These are phyloP conservation scores for Plasmodium fragile DNA, from an alignment of 169 alveolate genomes.

Conservation along the genomic window DNA sequence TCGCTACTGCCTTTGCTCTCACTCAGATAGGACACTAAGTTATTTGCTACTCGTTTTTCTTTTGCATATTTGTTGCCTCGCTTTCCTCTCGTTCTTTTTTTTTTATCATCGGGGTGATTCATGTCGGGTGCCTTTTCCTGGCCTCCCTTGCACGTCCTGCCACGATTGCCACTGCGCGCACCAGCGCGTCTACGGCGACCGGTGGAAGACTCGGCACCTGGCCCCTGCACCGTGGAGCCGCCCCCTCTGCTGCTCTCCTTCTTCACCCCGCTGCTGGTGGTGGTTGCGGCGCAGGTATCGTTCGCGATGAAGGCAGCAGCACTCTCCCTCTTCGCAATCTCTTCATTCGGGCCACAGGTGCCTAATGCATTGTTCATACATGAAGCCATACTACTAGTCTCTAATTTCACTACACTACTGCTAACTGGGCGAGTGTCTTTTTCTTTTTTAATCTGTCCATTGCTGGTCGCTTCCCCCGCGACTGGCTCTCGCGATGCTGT, in stretches of 20 bases:
- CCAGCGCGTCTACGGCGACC: neutral
- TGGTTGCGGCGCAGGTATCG: neutral
- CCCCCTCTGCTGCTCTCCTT: neutral
- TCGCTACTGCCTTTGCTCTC: neutral
- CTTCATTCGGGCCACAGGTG: neutral
- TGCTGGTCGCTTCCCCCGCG: neutral
- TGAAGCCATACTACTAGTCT: neutral
- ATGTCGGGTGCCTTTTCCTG: neutral
- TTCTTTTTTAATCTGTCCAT: neutral
- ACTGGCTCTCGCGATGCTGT: neutral
- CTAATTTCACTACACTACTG: neutral
- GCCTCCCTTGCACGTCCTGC: neutral
- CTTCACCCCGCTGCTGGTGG: neutral
- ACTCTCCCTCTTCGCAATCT: neutral
- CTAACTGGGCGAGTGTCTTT: neutral
- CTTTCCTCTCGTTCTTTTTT: neutral
- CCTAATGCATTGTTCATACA: neutral
- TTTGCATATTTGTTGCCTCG: neutral
- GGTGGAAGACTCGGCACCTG: neutral
- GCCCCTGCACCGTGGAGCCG: neutral
- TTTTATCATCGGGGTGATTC: neutral
- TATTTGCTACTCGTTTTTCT: conserved; percentile 18
- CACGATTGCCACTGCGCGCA: neutral
- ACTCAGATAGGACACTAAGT: conserved; percentile 27
- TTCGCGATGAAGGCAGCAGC: neutral